Evolutionary conservation across 331 rosid species (phyloP).

Genomic region (Spiraea crenata): DNA sequence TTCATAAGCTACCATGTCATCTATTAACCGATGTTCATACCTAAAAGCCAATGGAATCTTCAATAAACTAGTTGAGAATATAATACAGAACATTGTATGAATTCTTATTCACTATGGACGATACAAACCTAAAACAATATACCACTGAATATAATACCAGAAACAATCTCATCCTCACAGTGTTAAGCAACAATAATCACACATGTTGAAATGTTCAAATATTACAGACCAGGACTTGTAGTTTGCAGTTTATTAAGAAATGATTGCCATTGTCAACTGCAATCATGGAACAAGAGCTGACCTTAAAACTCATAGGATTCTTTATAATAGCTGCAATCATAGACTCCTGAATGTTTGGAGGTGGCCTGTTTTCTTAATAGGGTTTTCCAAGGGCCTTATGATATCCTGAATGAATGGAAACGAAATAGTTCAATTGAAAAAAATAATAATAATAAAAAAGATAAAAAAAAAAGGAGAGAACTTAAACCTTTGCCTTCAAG

Average conservation of each 20-base stretch:
- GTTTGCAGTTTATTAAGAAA: not conserved
- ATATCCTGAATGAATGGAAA: constrained; percentile 55
- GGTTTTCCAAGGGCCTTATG: constrained; percentile 80
- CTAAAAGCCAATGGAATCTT: too few species aligned
- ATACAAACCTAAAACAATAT: too few species aligned
- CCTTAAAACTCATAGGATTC: constrained; percentile 82
- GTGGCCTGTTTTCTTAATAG: constrained; percentile 96
- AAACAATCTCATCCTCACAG: not conserved
- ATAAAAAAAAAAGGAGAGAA: too few species aligned
- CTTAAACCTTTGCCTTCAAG: constrained; percentile 12
- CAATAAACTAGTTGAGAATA: too few species aligned
- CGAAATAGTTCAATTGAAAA: not conserved
- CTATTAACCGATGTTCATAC: too few species aligned
- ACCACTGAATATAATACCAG: too few species aligned
- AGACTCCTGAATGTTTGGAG: constrained; percentile 81
- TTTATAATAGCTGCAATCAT: constrained; percentile 86
- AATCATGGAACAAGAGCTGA: constrained; percentile 16
- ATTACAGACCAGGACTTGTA: constrained; percentile 9
- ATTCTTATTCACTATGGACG: too few species aligned
- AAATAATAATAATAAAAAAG: too few species aligned
- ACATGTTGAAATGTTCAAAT: not conserved
- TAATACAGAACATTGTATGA: too few species aligned
- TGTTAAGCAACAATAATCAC: not conserved
- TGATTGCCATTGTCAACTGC: not conserved
- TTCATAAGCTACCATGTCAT: too few species aligned